Base-by-base conservation (phyloP, 228 moss, liverwort and hornwort genomes). In the Sphagnum magellanicum region DNA sequence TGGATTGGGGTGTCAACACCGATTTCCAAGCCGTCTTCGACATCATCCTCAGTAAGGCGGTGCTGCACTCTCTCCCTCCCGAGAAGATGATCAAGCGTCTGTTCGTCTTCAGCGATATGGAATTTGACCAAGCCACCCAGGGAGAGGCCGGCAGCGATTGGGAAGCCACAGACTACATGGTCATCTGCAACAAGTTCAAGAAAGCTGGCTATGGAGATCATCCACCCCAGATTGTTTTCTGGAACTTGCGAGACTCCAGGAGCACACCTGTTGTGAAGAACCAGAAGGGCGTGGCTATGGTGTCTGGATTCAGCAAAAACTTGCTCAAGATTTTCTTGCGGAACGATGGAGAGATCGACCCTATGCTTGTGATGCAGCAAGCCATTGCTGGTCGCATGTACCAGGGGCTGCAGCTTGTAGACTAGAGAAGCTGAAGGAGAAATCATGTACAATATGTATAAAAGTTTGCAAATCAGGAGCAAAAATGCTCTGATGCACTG, bases 91-190 rank as follows among this genome's bases (percentile, higher is more conserved):
- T 94, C 61, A 87, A 79, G 71, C 89, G 93, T 51, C 17, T 94
- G 52, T 86, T 94, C 63, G 85, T 94, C 52, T 94, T 94, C 75
- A 78, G 87, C 73, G 93, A 94, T 63, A 94, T 94, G 93, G 93
- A 94, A 64, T 94, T 94, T 50, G 89, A 91, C 68, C 0, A 11
- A 6, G 93, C 93, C 10, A 49, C 51, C 64, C 0, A 1, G 12
- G 6, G 59, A 7, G 73, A 75, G 58, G 74, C 78, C 1, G 4
- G 0, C 4, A 75, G 47, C 12, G 12, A 12, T 12, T 78, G 83
- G 68, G 79, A 60, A 51, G 85, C 68, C 74, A 91, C 89, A 53
- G 93, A 94, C 67, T 91, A 91, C 74, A 11, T 67, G 48, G 86
- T 82, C 4, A 84, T 91, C 6, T 76, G 71, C n/a, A 67, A 80